Base-by-base conservation (phyloP, 2,329 filamentous ascomycete genomes). In the Fusarium marasasianum region DNA sequence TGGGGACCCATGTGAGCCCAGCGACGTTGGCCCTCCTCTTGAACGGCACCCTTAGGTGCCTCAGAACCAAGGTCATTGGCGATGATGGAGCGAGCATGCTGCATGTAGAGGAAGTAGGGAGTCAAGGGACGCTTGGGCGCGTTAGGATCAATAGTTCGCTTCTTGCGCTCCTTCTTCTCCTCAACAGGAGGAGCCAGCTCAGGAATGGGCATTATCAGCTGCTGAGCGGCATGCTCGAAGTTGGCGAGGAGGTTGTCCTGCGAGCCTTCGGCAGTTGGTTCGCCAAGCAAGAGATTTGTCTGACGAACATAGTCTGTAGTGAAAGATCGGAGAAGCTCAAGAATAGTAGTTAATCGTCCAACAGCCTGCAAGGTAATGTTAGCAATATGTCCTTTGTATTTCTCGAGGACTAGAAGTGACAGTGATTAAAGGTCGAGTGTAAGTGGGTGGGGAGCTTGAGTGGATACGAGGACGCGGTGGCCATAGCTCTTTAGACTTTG, bases 31-130 rank as follows among this genome's bases (percentile, higher is more conserved):
- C 95, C 94, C 83, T 98, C 95, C 69, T 94, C 91, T 80, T 95
- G 93, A 55, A 98, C 93, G 66, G 95, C 94, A 79, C 94, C 94
- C 81, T 96, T 95, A 82, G 93, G 92, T 13, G 92, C 91, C 68
- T 91, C 88, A n/a, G 90, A 81, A 29, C 93, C 93, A 17, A 97
- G 88, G 77, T 97, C 94, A 40, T 87, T 88, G 65, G 93, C 92
- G 77, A 98, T 96, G 81, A 94, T 92, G 58, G 91, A 89, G 56
- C 96, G 93, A 74, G 94, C 94, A 74, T 93, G 92, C 82, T 97
- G 93, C 88, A 97, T 94, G 86, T 95, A 98, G 70, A 98, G 87
- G 87, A 98, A 98, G 87, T 97, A 98, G 6, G 96, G 95, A 11
- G 96, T 98, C 80, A 98, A 84, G 14, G 96, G 95, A 57, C 95